Evolutionary conservation across 441 rosid genomes (phyloP).

Genomic region (Pelargonium fulgidum): DNA sequence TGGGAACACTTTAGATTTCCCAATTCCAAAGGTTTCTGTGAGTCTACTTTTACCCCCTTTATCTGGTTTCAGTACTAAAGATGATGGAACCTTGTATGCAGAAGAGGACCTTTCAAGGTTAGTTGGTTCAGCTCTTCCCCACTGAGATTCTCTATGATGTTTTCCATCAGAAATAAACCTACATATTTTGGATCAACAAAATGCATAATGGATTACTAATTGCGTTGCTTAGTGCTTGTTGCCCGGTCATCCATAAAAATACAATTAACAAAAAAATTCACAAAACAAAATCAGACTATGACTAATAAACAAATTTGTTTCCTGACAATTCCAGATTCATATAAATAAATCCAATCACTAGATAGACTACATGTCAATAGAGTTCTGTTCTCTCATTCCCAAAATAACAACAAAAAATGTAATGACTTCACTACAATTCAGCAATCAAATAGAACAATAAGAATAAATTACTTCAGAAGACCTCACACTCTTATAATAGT

Average conservation of each 20-base stretch:
- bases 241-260: too few relatives aligned
- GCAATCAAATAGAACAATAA: too few relatives aligned
- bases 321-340: not conserved
- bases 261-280: not conserved
- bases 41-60: constrained; percentile 41
- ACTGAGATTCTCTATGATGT: constrained; percentile 31
- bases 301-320: not conserved
- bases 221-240: not conserved
- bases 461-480: too few relatives aligned
- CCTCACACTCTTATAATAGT: too few relatives aligned
- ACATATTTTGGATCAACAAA: constrained; percentile 19
- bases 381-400: too few relatives aligned
- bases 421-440: too few relatives aligned
- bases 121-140: constrained; percentile 45
- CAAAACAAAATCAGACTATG: not conserved
- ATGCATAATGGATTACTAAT: constrained; percentile 9
- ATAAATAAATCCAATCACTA: not conserved
- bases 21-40: constrained; percentile 36
- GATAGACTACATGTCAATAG: too few relatives aligned
- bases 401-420: too few relatives aligned
- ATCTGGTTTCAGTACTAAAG: constrained; percentile 47
- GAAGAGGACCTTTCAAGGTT: constrained; percentile 42
- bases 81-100: constrained; percentile 37
- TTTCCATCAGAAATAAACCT: constrained; percentile 73
- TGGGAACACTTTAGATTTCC: constrained; percentile 37